These are phyloP conservation scores for Tuber umbilicatum DNA, from an alignment of 495 filamentous ascomycete species.

Conservation along the genomic window DNA sequence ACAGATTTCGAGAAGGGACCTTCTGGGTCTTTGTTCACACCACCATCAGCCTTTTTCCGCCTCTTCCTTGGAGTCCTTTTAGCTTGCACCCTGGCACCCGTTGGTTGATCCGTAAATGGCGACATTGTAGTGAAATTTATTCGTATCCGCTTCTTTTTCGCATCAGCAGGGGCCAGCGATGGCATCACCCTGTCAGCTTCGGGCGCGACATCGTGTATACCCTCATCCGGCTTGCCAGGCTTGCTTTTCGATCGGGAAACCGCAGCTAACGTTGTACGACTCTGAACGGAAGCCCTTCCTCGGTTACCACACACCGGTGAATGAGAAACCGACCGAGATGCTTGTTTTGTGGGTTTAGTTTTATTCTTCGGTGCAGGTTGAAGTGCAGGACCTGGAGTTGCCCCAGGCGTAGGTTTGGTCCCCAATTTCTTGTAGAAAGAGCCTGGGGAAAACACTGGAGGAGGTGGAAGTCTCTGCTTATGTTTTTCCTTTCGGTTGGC, in stretches of 20 bases:
- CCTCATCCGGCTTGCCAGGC: background rate
- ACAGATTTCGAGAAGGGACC: background rate
- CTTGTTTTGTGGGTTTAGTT: background rate
- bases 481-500: background rate
- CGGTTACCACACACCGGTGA: background rate
- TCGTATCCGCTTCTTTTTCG: conserved; percentile 25
- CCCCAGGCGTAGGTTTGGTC: background rate
- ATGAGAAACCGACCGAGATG: background rate
- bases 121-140: conserved; percentile 29
- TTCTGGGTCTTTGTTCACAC: background rate
- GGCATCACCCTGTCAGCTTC: background rate
- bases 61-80: conserved; percentile 7
- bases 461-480: background rate
- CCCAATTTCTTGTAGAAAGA: background rate
- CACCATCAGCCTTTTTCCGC: background rate
- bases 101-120: conserved; percentile 10
- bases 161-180: conserved; percentile 10
- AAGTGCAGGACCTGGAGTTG: background rate
- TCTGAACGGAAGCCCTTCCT: background rate
- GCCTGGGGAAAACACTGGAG: background rate
- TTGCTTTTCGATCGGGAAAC: background rate
- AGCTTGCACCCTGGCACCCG: background rate
- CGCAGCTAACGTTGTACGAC: background rate
- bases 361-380: background rate
- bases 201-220: background rate